Evolutionary conservation across 2,329 filamentous ascomycete species (phyloP), one percentile per base, ranked within the genome.

Genomic region (Tolypocladium endophyticum): DNA sequence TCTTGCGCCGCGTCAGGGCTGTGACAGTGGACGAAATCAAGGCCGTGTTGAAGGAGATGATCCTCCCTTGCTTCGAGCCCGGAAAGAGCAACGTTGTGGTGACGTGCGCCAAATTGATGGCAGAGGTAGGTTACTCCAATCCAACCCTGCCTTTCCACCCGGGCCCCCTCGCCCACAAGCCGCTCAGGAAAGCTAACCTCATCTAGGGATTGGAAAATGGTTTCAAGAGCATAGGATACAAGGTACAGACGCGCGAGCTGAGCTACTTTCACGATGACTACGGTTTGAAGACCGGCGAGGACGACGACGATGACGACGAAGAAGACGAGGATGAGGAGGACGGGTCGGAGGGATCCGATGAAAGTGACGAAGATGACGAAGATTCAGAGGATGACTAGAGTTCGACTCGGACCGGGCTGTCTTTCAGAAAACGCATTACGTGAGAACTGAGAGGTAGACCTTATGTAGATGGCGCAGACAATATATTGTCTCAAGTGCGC

Each of bases 221-320:
- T 2, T 90, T 97, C 67, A 81, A 85, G 65, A 78, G 77, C 1
- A 86, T 85, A 60, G 92, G 92, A 0, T 99, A 96, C 78, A 87
- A 87, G 71, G 87, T 88, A 0, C 82, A 90, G 69, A 81, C 89
- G 45, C 87, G 87, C 69, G 80, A 87, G 35, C 79, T 97, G 56
- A 85, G 86, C 50, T 82, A 89, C 67, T 97, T 96, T 73, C 86
- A 95, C 72, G 90, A 97, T 64, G 90, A 92, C 68, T 97, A 97
- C 70, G 93, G 93, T 0, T 75, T 97, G 55, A 82, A 88, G 71
- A 81, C 80, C 2, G 86, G 86, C 0, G 86, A 86, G 0, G 85
- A 86, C 0, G 79, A 81, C 1, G 79, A 77, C 0, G 78, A 79
- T 0, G 77, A 77, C 0, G 79, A 81, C 0, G 79, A 80, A 0